phyloP scores from a whole-genome alignment of 179 eudicot species.

The Silene vulgaris region DNA sequence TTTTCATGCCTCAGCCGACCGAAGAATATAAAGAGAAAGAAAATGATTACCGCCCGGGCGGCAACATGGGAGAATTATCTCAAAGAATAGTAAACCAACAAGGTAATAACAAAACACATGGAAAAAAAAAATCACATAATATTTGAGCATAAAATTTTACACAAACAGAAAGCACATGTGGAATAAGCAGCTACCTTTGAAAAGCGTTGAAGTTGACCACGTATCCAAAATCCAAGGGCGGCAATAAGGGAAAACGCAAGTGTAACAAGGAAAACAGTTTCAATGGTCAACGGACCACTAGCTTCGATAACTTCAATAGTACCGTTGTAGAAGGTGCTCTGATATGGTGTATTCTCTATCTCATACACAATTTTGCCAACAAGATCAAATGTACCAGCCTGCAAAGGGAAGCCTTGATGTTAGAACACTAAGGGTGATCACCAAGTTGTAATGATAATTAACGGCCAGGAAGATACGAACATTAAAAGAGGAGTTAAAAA shows the following conservation, averaged over 20 bases:
- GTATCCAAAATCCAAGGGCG: conserved; percentile 70
- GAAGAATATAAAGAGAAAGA: too few species aligned
- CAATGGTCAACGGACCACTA: conserved; percentile 68
- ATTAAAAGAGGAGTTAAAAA: background rate
- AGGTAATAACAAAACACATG: background rate
- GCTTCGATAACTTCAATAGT: conserved; percentile 84
- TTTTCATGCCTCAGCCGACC: too few species aligned
- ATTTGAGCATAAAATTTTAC: background rate
- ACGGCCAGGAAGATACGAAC: background rate
- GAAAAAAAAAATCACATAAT: background rate
- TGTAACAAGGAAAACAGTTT: conserved; percentile 70
- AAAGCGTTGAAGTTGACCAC: conserved; percentile 52
- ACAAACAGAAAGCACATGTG: background rate
- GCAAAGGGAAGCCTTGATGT: conserved; percentile 21
- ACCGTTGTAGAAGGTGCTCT: conserved; percentile 79
- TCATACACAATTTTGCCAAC: conserved; percentile 80
- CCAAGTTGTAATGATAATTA: background rate
- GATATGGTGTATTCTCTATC: conserved; percentile 67
- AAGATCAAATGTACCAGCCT: conserved; percentile 87
- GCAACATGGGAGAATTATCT: background rate
- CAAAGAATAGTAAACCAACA: background rate
- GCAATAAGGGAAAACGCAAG: conserved; percentile 63
- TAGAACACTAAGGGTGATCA: conserved; percentile 5
- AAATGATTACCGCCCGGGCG: background rate
- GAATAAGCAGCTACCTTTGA: conserved; percentile 43